phyloP scores from a whole-genome alignment of 225 moss, liverwort and hornwort species.

The Anthoceros angustus region DNA sequence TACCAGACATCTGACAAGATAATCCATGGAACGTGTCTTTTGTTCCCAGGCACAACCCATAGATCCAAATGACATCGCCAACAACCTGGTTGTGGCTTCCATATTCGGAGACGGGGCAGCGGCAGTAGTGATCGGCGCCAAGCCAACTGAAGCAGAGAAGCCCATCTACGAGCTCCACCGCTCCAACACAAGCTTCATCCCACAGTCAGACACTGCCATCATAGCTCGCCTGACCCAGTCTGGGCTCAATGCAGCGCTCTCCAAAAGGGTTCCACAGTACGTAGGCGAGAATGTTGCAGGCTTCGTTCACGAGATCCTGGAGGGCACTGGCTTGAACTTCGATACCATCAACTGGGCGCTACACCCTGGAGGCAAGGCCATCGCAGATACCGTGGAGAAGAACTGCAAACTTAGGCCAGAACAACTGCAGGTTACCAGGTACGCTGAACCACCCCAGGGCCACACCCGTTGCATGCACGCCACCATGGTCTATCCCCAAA shows the following conservation, averaged over 20 bases:
- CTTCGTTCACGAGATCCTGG: slow-evolving; percentile 22
- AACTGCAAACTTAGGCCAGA: slow-evolving; percentile 21
- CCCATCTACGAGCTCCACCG: slow-evolving; percentile 26
- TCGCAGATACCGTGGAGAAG: slow-evolving; percentile 39
- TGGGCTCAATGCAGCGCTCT: slow-evolving; percentile 23
- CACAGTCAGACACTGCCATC: slow-evolving; percentile 21
- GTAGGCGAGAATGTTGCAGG: slow-evolving; percentile 18
- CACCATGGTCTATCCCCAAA: background rate
- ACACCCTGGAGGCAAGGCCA: slow-evolving; percentile 39
- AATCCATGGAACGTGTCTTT: background rate
- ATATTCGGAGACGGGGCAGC: slow-evolving; percentile 39
- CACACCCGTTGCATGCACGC: background rate
- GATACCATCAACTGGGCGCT: slow-evolving; percentile 30
- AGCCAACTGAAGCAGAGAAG: slow-evolving; percentile 15
- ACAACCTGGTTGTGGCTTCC: slow-evolving; percentile 27
- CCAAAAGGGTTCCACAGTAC: slow-evolving; percentile 22
- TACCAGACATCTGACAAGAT: background rate
- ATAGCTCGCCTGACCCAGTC: slow-evolving; percentile 27
- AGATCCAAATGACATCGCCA: slow-evolving; percentile 22
- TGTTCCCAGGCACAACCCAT: slow-evolving; percentile 19
- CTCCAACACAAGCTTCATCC: slow-evolving; percentile 26
- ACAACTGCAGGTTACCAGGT: slow-evolving; percentile 29
- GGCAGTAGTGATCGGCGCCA: slow-evolving; percentile 18
- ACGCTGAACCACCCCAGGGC: background rate
- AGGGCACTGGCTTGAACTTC: slow-evolving; percentile 15